A percentile compares a stretch with the other conserved stretches of the same genome.
phyloP scores from a whole-genome alignment of 805 yeast genomes.

The Saccharomycopsis sp. region DNA sequence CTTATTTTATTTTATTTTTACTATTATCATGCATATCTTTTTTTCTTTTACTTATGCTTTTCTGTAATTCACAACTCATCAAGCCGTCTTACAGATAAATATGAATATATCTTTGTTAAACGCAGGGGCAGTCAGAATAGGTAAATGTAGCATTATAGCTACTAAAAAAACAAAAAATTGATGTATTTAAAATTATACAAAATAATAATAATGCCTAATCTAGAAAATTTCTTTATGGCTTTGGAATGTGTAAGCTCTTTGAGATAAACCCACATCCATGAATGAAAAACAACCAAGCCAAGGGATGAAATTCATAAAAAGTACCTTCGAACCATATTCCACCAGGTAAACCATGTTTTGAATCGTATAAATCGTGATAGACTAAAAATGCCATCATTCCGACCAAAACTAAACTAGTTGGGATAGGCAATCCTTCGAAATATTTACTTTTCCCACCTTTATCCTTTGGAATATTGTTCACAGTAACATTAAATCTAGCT shows the following conservation, averaged over 20 bases:
- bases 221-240: constrained; percentile 49
- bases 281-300: constrained; percentile 52
- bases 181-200: too few species aligned
- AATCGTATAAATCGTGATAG: constrained; percentile 34
- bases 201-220: too few species aligned
- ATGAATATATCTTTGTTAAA: too few species aligned
- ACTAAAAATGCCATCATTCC: constrained; percentile 64
- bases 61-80: too few species aligned
- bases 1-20: neutral
- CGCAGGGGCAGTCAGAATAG: too few species aligned
- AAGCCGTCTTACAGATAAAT: too few species aligned
- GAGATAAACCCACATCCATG: constrained; percentile 92
- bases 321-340: constrained; percentile 53
- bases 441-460: constrained; percentile 77
- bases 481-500: constrained; percentile 94
- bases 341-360: constrained; percentile 43
- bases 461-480: constrained; percentile 88
- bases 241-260: constrained; percentile 86
- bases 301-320: constrained; percentile 67
- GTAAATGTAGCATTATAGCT: too few species aligned
- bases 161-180: too few species aligned
- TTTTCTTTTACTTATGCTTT: neutral
- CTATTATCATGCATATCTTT: neutral
- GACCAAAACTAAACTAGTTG: constrained; percentile 76
- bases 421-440: constrained; percentile 96